Percentiles rank a stretch among this genome's conserved stretches.
Evolutionary conservation across 257 asterid species (phyloP).

Genomic region (Penstemon eatonii): DNA sequence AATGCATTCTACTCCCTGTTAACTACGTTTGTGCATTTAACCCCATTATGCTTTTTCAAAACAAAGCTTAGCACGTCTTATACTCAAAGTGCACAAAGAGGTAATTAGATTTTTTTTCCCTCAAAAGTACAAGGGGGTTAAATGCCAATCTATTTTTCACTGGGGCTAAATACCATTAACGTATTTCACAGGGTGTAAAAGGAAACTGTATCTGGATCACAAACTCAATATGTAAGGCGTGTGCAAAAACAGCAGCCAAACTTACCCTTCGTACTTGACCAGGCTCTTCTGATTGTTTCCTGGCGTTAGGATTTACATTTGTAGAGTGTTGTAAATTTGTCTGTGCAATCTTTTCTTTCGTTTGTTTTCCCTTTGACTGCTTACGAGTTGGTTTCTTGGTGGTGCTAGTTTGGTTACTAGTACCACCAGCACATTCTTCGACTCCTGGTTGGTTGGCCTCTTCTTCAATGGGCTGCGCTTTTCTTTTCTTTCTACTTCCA

Average conservation of each 20-base stretch:
- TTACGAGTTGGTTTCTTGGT: conserved; percentile 32
- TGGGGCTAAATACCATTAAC: too few species aligned
- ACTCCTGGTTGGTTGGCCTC: conserved; percentile 34
- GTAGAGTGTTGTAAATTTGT: conserved; percentile 24
- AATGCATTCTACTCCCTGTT: too few species aligned
- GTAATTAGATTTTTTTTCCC: too few species aligned
- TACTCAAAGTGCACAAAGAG: too few species aligned
- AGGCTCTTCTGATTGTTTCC: conserved; percentile 36
- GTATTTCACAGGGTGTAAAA: too few species aligned
- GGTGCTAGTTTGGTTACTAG: conserved; percentile 28
- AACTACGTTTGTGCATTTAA: too few species aligned
- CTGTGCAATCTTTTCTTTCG: conserved; percentile 30
- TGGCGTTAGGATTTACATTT: conserved; percentile 26
- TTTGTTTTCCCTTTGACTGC: conserved; percentile 41
- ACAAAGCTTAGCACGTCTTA: too few species aligned
- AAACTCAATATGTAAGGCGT: too few species aligned
- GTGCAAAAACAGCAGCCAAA: neutral
- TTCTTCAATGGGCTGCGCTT: conserved; percentile 35
- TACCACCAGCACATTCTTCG: conserved; percentile 33
- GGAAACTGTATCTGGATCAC: too few species aligned
- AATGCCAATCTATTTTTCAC: too few species aligned
- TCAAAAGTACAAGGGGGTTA: too few species aligned
- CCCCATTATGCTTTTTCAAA: too few species aligned
- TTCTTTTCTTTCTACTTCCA: conserved; percentile 52
- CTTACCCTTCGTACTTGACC: conserved; percentile 69